Evolutionary conservation across 345 rosid species (phyloP).

Genomic region (Aquilaria malaccensis): DNA sequence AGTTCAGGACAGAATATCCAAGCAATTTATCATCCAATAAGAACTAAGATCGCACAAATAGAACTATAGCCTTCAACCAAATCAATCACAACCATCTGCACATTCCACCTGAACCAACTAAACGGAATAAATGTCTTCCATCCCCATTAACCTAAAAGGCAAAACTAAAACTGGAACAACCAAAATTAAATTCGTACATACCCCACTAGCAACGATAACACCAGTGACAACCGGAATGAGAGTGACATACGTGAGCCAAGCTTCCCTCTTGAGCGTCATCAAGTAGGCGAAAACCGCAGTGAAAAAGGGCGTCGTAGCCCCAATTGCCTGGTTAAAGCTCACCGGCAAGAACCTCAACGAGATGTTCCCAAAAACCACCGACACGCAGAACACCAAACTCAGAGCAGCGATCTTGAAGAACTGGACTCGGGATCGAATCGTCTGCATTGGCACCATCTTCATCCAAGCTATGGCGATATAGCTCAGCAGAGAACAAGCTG

Average conservation of each 20-base stretch:
- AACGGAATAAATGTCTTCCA: too few relatives aligned
- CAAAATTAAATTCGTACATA: constrained; percentile 12
- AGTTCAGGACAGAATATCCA: too few relatives aligned
- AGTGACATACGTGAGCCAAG: constrained; percentile 83
- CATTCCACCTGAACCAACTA: too few relatives aligned
- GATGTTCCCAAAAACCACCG: constrained; percentile 81
- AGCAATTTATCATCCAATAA: too few relatives aligned
- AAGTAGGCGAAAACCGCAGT: constrained; percentile 86
- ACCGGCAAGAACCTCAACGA: constrained; percentile 76
- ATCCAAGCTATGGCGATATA: constrained; percentile 85
- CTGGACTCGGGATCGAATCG: constrained; percentile 70
- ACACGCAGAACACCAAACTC: constrained; percentile 76
- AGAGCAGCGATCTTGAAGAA: constrained; percentile 77
- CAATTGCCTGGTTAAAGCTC: constrained; percentile 79
- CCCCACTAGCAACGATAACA: constrained; percentile 91
- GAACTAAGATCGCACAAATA: too few relatives aligned
- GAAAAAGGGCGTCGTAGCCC: constrained; percentile 93
- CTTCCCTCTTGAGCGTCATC: constrained; percentile 73
- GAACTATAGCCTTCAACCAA: too few relatives aligned
- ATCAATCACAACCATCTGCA: too few relatives aligned
- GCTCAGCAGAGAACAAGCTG: constrained; percentile 78
- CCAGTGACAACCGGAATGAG: constrained; percentile 85
- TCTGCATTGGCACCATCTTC: constrained; percentile 93
- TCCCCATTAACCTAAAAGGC: too few relatives aligned
- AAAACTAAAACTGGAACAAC: background rate